Evolutionary conservation across 2,329 filamentous ascomycete species (phyloP), one percentile per base, ranked within the genome.

Genomic region (Beauveria scarabaeidicola): DNA sequence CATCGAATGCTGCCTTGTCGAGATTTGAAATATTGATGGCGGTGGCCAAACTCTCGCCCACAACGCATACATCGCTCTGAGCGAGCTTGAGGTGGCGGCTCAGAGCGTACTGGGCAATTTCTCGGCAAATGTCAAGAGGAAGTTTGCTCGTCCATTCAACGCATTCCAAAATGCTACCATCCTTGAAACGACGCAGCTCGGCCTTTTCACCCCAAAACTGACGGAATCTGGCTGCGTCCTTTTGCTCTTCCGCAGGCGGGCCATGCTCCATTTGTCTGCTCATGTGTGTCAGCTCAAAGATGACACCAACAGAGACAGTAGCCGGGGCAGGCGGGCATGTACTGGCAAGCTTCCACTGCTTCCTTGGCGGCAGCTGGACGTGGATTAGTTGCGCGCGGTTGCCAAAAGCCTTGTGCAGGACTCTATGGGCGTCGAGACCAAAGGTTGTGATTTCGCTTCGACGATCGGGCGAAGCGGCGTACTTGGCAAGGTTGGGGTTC

Each of bases 161-260:
- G 68, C 90, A 96, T 72, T 99, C 95, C 9, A 91, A 80, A 64
- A 99, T 97, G 66, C 88, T 93, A 23, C 94, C 94, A 68, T 97
- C 91, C 67, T 92, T 95, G 78, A 99, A 99, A 21, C 94, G 89
- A 64, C 94, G 85, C 50, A 99, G 79, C 72, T 99, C 94, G 1
- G 94, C 84, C 70, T 94, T 96, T 10, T 93, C 88, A 7, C 93
- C 94, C 94, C 95, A 99, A 70, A 99, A 97, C 38, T 87, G 84
- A 40, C 90, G 89, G 72, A 97, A 99, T 36, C 81, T 81, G 10
- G 86, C 85, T 25, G 91, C 88, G 63, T 91, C 90, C 64, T 88
- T 86, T 72, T 93, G 91, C 62, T 94, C 83, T 69, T 97, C 92
- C 2, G 91, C 90, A 1, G 87, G 77, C 5, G 94, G 94, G 0